These are phyloP conservation scores for Yamadazyma mexicana DNA, from an alignment of 1,139 yeast genomes.

Conservation along the genomic window DNA sequence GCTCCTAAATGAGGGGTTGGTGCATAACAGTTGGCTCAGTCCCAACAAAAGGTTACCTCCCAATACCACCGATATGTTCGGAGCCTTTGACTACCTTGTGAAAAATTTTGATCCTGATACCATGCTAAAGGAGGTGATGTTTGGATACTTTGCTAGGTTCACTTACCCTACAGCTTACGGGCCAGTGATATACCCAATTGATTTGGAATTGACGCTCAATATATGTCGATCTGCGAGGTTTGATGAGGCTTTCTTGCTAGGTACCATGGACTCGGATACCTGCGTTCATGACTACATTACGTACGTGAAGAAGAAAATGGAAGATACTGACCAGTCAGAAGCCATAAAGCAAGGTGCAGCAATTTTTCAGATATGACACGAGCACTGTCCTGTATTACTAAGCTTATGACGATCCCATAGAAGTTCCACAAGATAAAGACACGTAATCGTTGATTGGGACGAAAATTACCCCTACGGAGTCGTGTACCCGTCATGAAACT, in stretches of 20 bases:
- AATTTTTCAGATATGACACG: background rate
- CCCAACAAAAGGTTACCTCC: conserved; percentile 1
- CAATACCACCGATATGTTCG: background rate
- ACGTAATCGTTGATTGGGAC: too few relatives aligned
- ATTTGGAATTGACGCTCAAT: conserved; percentile 4
- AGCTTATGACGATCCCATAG: too few relatives aligned
- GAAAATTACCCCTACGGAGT: background rate
- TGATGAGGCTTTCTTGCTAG: conserved; percentile 7
- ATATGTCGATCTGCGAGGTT: conserved; percentile 5
- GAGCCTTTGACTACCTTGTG: background rate
- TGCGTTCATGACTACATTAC: conserved; percentile 4
- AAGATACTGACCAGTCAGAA: background rate
- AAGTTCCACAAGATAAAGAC: too few relatives aligned
- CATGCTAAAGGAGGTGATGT: conserved; percentile 6
- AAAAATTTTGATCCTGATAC: conserved; percentile 1
- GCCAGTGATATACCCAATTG: conserved; percentile 1
- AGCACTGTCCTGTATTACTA: too few relatives aligned
- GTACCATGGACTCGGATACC: conserved; percentile 4
- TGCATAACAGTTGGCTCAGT: conserved; percentile 4
- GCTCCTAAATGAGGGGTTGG: background rate
- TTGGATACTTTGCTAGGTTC: conserved; percentile 3
- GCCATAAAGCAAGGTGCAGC: background rate
- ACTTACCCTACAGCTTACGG: conserved; percentile 3
- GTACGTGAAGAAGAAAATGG: background rate
- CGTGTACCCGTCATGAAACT: background rate